Conservation (phyloP, 352 stramenopile species). For the Pythium aristosporum region DNA sequence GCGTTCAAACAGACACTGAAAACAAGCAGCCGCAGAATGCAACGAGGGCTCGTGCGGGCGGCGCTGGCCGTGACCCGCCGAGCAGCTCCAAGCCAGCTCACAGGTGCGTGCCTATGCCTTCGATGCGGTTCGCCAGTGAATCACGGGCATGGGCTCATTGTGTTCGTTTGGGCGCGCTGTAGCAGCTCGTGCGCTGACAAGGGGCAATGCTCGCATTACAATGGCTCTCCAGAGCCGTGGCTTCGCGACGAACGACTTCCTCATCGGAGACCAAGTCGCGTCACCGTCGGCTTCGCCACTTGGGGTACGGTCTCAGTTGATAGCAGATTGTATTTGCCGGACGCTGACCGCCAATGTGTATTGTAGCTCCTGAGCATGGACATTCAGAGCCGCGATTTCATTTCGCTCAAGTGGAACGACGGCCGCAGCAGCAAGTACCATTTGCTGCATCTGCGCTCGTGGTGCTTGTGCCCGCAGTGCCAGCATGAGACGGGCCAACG, state of each 20-base stretch:
- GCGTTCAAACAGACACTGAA: not conserved
- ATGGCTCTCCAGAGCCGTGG: slow-evolving; percentile 1
- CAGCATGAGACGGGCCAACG: slow-evolving; percentile 76
- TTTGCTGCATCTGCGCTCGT: slow-evolving; percentile 71
- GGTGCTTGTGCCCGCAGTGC: slow-evolving; percentile 69
- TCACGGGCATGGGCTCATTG: not conserved
- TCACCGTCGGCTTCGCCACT: slow-evolving; percentile 18
- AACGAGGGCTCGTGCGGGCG: slow-evolving; percentile 15
- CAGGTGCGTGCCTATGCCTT: not conserved
- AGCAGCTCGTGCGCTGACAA: not conserved
- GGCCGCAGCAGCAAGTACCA: slow-evolving; percentile 70
- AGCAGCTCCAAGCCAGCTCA: not conserved
- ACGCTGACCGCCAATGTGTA: not conserved
- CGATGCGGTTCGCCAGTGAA: not conserved
- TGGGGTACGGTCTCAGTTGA: slow-evolving; percentile 13
- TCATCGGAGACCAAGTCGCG: slow-evolving; percentile 17
- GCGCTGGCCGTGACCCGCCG: not conserved
- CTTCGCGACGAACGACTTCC: slow-evolving; percentile 35
- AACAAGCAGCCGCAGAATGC: slow-evolving; percentile 6
- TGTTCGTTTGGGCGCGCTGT: not conserved
- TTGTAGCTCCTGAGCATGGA: slow-evolving; percentile 64
- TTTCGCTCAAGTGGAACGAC: slow-evolving; percentile 79
- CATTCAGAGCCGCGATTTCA: slow-evolving; percentile 68
- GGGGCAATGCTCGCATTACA: not conserved
- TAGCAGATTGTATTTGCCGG: not conserved